A percentile compares a stretch with the other conserved stretches of the same genome.
phyloP scores from a whole-genome alignment of 2,329 filamentous ascomycete species.

The Fusarium anguioides region DNA sequence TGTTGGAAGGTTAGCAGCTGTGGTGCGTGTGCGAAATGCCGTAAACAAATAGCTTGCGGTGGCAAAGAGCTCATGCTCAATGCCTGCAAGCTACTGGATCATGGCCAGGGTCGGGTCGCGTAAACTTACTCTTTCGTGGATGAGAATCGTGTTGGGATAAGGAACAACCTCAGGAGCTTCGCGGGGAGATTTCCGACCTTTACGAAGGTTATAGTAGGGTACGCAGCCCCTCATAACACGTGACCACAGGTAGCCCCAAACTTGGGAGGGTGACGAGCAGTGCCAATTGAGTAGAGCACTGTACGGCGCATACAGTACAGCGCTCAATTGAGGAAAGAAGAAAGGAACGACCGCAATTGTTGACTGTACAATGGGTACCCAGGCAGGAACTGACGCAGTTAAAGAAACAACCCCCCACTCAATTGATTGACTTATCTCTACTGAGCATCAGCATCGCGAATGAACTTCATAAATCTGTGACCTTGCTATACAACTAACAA shows the following conservation, averaged over 20 bases:
- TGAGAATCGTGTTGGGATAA: constrained; percentile 60
- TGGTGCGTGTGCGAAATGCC: neutral
- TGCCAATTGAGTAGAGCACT: neutral
- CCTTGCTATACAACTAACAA: constrained; percentile 14
- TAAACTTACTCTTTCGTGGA: constrained; percentile 55
- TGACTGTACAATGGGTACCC: constrained; percentile 9
- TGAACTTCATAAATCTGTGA: neutral
- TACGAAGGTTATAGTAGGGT: constrained; percentile 49
- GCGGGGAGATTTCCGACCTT: constrained; percentile 47
- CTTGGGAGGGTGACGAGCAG: constrained; percentile 4
- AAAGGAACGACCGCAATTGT: constrained; percentile 23
- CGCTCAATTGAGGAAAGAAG: neutral
- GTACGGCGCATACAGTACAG: constrained; percentile 3
- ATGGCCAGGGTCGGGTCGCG: constrained; percentile 22
- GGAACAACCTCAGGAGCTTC: constrained; percentile 48
- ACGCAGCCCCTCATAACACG: constrained; percentile 52
- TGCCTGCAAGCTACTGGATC: constrained; percentile 18
- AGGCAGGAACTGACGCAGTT: neutral
- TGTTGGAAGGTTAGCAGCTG: constrained; percentile 41
- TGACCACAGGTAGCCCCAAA: constrained; percentile 35
- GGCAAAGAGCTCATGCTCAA: constrained; percentile 25
- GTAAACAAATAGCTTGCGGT: constrained; percentile 11
- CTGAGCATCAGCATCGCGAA: neutral
- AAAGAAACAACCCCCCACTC: neutral
- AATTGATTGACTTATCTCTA: neutral